Evolutionary conservation across 345 rosid species (phyloP).

Genomic region (Erodium maritimum): DNA sequence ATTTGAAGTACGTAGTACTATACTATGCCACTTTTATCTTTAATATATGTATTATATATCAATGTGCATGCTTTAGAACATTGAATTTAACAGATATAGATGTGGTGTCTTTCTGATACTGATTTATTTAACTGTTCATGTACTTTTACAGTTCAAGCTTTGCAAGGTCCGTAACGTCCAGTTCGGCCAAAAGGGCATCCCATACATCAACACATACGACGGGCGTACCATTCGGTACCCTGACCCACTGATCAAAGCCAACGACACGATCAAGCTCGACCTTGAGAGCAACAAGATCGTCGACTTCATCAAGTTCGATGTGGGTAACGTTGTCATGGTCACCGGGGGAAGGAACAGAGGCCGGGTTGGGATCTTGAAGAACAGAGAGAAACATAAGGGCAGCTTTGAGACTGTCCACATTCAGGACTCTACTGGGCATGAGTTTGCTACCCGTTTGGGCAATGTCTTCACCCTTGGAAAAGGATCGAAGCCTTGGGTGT

Average conservation of each 20-base stretch:
- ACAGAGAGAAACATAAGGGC: conserved; percentile 81
- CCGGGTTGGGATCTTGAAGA: conserved; percentile 72
- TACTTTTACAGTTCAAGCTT: conserved; percentile 56
- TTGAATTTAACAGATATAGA: no score
- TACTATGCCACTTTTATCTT: no score
- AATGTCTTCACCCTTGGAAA: conserved; percentile 74
- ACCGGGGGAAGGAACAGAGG: conserved; percentile 92
- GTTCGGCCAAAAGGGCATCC: conserved; percentile 74
- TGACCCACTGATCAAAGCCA: conserved; percentile 77
- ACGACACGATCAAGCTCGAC: conserved; percentile 78
- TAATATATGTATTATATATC: no score
- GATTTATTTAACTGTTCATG: not conserved
- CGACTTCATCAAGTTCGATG: conserved; percentile 78
- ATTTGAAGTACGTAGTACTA: no score
- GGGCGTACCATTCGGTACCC: conserved; percentile 90
- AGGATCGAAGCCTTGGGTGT: conserved; percentile 78
- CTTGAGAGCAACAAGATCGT: conserved; percentile 59
- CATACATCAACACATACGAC: conserved; percentile 70
- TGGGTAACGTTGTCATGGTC: conserved; percentile 85
- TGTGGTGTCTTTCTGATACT: not conserved
- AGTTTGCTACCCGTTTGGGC: conserved; percentile 79
- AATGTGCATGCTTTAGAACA: no score
- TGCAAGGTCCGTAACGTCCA: conserved; percentile 68
- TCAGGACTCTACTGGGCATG: conserved; percentile 64
- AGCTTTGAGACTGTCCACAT: conserved; percentile 74